phyloP scores from a whole-genome alignment of 1,284 basidiomycete genomes.

The Farysia itapuensis region DNA sequence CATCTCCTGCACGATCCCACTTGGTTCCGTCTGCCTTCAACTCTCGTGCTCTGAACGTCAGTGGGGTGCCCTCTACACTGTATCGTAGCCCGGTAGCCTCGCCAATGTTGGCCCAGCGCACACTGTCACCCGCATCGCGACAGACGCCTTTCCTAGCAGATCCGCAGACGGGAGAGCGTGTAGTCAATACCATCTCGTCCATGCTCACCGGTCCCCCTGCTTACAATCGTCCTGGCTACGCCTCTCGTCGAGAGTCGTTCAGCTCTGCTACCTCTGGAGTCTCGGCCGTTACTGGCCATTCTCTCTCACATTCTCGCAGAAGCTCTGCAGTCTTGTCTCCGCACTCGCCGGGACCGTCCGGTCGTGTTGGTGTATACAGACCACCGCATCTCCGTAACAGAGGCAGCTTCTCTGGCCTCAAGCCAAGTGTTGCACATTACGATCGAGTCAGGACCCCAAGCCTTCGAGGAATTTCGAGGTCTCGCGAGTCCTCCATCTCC shows the following conservation, averaged over 20 bases:
- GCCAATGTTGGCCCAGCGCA: constrained; percentile 29
- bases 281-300: constrained; percentile 27
- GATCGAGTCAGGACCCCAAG: constrained; percentile 47
- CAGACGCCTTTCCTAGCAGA: constrained; percentile 19
- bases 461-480: constrained; percentile 39
- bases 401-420: constrained; percentile 31
- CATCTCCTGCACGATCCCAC: constrained; percentile 31
- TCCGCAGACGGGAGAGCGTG: constrained; percentile 11
- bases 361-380: constrained; percentile 39
- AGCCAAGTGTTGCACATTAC: constrained; percentile 45
- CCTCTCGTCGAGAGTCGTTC: constrained; percentile 33
- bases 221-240: constrained; percentile 11
- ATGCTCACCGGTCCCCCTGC: constrained; percentile 10
- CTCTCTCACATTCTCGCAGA: constrained; percentile 31
- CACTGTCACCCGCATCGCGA: constrained; percentile 20
- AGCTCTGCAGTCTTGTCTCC: constrained; percentile 31
- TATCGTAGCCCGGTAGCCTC: constrained; percentile 17
- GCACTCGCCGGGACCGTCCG: constrained; percentile 15
- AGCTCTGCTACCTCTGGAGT: constrained; percentile 15
- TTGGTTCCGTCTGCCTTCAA: constrained; percentile 9
- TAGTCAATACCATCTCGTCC: constrained; percentile 32
- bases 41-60: neutral
- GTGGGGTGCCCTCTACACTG: neutral
- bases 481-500: constrained; percentile 40
- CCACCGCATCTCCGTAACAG: constrained; percentile 45